Evolutionary conservation across 345 rosid species (phyloP).

Genomic region (Citrus sp.): DNA sequence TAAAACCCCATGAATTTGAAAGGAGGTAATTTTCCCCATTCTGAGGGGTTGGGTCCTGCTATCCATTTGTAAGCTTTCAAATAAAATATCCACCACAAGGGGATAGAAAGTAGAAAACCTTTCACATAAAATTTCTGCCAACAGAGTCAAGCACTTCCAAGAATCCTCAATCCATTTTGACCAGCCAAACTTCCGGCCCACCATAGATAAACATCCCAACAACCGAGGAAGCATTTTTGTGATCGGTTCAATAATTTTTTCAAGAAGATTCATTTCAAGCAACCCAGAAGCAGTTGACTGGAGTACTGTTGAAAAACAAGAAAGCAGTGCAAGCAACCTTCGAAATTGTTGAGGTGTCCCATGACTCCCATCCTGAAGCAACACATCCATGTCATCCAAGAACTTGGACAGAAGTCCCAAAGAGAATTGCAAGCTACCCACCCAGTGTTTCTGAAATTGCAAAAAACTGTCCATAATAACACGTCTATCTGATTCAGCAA

Average conservation of each 20-base stretch:
- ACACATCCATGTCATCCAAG: slow-evolving; percentile 78
- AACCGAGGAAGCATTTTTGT: slow-evolving; percentile 74
- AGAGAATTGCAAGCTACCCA: slow-evolving; percentile 75
- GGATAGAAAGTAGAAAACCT: slow-evolving; percentile 63
- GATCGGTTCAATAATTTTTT: slow-evolving; percentile 69
- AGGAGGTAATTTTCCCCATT: slow-evolving; percentile 57
- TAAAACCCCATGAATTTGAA: slow-evolving; percentile 77
- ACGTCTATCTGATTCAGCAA: slow-evolving; percentile 63
- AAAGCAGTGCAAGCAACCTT: slow-evolving; percentile 83
- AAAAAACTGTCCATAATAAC: slow-evolving; percentile 80
- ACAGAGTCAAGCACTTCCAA: slow-evolving; percentile 87
- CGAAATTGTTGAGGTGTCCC: slow-evolving; percentile 74
- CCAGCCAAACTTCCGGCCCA: slow-evolving; percentile 89
- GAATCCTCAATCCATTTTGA: slow-evolving; percentile 75
- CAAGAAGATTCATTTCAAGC: slow-evolving; percentile 77
- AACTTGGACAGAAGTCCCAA: slow-evolving; percentile 73
- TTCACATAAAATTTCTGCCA: slow-evolving; percentile 89
- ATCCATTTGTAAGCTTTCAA: slow-evolving; percentile 62
- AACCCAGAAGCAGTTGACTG: slow-evolving; percentile 92
- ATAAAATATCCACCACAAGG: slow-evolving; percentile 61
- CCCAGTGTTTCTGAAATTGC: slow-evolving; percentile 97
- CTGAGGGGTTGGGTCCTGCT: slow-evolving; percentile 28
- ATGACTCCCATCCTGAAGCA: slow-evolving; percentile 70
- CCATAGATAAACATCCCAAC: slow-evolving; percentile 63
- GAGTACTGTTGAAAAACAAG: slow-evolving; percentile 82